Evolutionary conservation across 208 protist species (phyloP), one percentile per base, ranked within the genome.

Genomic region (Leishmania mexicana): DNA sequence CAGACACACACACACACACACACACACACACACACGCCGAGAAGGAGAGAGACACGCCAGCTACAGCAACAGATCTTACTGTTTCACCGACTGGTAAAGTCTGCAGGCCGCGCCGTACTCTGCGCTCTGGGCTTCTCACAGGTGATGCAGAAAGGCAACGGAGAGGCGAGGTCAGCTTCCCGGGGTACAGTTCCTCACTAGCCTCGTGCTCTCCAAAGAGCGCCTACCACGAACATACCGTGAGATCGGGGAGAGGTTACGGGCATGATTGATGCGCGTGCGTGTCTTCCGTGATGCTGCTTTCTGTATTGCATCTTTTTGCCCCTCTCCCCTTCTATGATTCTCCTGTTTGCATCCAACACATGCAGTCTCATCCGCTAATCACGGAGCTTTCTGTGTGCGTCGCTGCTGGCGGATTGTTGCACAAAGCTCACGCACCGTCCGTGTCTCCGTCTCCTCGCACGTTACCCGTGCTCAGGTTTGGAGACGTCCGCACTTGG

Each of bases 221-320:
- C 17, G 38, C 5, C 40, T 47, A 24, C 67, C 40, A 53, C 45
- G 24, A 21, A 7, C 11, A 13, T 31, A 74, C 45, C 70, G 10
- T 17, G 40, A 73, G 40, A n/a, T 42, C 67, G 67, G 40, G 40
- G 40, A 73, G 67, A 19, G 19, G 70, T 21, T 1, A 54, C 1
- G 70, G 28, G 7, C 24, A 45, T 28, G 45, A 35, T 53, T 54
- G 42, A 74, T 19, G 42, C 47, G 40, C 47, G 51, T 19, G 40
- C 45, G n/a, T 74, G 24, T 38, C 8, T 54, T 31, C 0, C 40
- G 17, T 28, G 70, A 54, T 51, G 42, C 13, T 38, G 10, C 28
- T 54, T 74, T 51, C 42, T 74, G 24, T 31, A n/a, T 49, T 47
- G 35, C 19, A 38, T n/a, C 53, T 79, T 70, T 35, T 79, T 42